Evolutionary conservation across 331 rosid genomes (phyloP), one percentile per base, ranked within the genome.

Genomic region (Ulmus americana): DNA sequence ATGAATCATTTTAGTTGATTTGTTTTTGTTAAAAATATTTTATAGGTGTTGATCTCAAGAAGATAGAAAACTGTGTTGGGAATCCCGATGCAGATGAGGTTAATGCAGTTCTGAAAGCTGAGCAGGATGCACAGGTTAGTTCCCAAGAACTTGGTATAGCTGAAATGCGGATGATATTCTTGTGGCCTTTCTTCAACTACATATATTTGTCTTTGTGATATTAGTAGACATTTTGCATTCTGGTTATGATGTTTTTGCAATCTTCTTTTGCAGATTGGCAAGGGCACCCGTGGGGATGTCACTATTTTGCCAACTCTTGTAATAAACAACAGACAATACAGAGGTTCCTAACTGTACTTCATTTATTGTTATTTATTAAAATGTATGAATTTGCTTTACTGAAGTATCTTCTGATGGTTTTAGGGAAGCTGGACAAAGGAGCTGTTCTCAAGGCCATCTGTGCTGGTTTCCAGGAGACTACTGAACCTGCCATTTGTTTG

Each of bases 391-490:
- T 59, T 68, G 47, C 57, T 53, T 66, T 58, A 49, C 14, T 67
- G 16, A 82, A 45, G 38, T 52, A 46, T 39, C 52, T 70, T 60
- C 46, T 70, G 58, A 8, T 40, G 12, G 9, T 48, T 74, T 64
- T 77, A 94, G 98, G 97, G 59, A 83, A 94, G 81, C 55, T 94
- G 82, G 90, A 86, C 76, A 87, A 74, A 75, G 87, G 80, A 59
- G 88, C 98, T 53, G 88, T 94, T 77, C 95, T 94, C 72, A 94
- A 94, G 81, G 97, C 95, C 71, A 68, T 89, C 65, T 94, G 98
- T 75, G 69, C 97, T 6, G 97, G 95, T 46, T 94, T 87, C 64
- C 77, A 79, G 76, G 98, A 94, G 84, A 82, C 95, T 54, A 89
- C 98, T 59, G 98, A 94, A 63, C 98, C 97, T 35, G 64, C 95